Percentiles rank a stretch among this genome's conserved stretches.
phyloP scores from a whole-genome alignment of 768 basidiomycete species.

The Amanita phalloides region DNA sequence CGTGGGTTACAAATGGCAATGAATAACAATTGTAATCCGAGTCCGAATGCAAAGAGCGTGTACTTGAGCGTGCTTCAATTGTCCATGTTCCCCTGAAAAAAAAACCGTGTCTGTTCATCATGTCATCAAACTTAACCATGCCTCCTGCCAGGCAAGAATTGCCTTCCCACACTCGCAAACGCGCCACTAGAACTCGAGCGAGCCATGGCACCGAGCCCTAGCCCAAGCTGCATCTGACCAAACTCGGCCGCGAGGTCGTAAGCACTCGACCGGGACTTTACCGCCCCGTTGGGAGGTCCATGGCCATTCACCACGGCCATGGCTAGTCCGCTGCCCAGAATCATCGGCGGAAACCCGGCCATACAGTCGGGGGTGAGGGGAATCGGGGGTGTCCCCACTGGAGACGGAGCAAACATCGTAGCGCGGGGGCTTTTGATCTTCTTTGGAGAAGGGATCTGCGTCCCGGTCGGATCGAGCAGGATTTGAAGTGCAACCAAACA shows the following conservation, averaged over 20 bases:
- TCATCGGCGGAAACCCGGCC: not conserved
- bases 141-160: not conserved
- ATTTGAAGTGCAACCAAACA: conserved; percentile 58
- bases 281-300: conserved; percentile 10
- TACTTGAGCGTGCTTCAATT: not conserved
- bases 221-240: conserved; percentile 23
- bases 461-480: conserved; percentile 46
- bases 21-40: not conserved
- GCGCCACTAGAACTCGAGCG: not conserved
- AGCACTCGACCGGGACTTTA: conserved; percentile 4
- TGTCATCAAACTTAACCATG: not conserved
- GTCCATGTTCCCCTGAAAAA: not conserved
- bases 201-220: conserved; percentile 5
- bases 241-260: conserved; percentile 31
- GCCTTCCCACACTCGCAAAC: not conserved
- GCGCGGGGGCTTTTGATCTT: conserved; percentile 12
- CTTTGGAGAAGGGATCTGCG: conserved; percentile 24
- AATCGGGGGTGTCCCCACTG: not conserved
- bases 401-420: not conserved
- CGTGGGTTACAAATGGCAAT: not conserved
- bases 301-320: conserved; percentile 5
- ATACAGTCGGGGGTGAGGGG: not conserved
- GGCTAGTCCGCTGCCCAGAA: not conserved
- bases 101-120: not conserved
- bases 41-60: not conserved